These are phyloP conservation scores for Fusarium sp. DNA, from an alignment of 2,329 filamentous ascomycete species.

Conservation along the genomic window DNA sequence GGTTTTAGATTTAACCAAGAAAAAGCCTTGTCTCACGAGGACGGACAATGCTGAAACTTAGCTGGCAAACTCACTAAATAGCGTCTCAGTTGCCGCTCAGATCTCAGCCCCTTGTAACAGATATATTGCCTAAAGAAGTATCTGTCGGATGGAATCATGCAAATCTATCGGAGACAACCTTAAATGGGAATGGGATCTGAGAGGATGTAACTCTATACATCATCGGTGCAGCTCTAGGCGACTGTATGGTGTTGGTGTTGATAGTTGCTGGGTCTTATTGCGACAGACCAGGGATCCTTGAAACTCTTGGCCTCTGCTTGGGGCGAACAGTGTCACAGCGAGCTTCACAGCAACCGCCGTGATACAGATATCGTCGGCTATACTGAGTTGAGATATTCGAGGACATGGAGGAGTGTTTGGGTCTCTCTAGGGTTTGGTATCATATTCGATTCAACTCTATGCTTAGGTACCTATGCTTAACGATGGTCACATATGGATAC, in stretches of 20 bases:
- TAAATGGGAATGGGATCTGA: constrained; percentile 6
- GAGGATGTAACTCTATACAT: constrained; percentile 9
- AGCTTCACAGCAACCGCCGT: constrained; percentile 16
- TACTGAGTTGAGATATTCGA: constrained; percentile 6
- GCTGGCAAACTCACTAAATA: constrained; percentile 24
- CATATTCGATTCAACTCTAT: constrained; percentile 18
- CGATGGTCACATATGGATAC: constrained; percentile 19
- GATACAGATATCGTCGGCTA: constrained; percentile 34
- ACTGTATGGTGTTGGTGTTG: too few species aligned
- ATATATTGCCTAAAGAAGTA: constrained; percentile 31
- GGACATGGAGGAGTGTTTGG: background rate
- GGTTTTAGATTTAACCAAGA: constrained; percentile 4
- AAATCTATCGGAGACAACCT: constrained; percentile 11
- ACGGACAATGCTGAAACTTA: constrained; percentile 16
- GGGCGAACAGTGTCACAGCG: constrained; percentile 37
- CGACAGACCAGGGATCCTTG: constrained; percentile 32
- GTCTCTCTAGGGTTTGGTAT: background rate
- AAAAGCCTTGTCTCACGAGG: constrained; percentile 4
- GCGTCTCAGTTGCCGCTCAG: constrained; percentile 43
- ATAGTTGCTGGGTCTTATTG: constrained; percentile 13
- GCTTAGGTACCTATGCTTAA: constrained; percentile 17
- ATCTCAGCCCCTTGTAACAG: constrained; percentile 32
- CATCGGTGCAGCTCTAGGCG: background rate
- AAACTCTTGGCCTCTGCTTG: constrained; percentile 33
- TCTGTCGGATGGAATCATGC: constrained; percentile 19